Percentiles rank a stretch among this genome's conserved stretches.
These are phyloP conservation scores for Puccinellia tenuiflora DNA, from an alignment of 176 grass and related monocot genomes.

Conservation along the genomic window DNA sequence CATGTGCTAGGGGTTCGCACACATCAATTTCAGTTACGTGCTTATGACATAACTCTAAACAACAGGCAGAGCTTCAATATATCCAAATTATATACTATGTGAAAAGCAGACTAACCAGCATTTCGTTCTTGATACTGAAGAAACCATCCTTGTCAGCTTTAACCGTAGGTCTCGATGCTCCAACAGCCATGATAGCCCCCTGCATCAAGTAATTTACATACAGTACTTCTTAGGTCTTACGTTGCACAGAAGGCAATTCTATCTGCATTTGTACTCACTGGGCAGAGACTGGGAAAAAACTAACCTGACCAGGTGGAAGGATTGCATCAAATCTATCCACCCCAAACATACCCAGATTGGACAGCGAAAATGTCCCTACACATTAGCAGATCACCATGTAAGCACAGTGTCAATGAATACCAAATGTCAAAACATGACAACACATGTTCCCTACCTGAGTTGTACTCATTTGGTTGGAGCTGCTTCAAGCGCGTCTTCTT, in stretches of 20 bases:
- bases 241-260: slow-evolving; percentile 3
- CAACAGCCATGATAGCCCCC: slow-evolving; percentile 98
- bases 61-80: neutral
- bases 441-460: slow-evolving; percentile 46
- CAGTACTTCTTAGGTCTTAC: neutral
- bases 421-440: neutral
- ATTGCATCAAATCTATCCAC: slow-evolving; percentile 94
- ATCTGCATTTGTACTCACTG: neutral
- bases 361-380: slow-evolving; percentile 85
- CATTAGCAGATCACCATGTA: slow-evolving; percentile 11
- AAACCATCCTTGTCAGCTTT: slow-evolving; percentile 69
- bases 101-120: slow-evolving; percentile 60
- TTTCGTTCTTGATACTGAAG: slow-evolving; percentile 81
- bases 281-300: slow-evolving; percentile 11
- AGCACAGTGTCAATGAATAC: slow-evolving; percentile 18
- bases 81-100: neutral
- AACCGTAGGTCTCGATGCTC: slow-evolving; percentile 70
- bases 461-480: slow-evolving; percentile 80
- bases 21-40: neutral
- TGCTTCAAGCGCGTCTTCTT: slow-evolving; percentile 81
- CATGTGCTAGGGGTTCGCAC: neutral
- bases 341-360: slow-evolving; percentile 98
- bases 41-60: neutral
- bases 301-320: slow-evolving; percentile 95
- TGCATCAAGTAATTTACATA: slow-evolving; percentile 25